Evolutionary conservation across 2,329 filamentous ascomycete species (phyloP).

Genomic region (Colletotrichum eremochloae): DNA sequence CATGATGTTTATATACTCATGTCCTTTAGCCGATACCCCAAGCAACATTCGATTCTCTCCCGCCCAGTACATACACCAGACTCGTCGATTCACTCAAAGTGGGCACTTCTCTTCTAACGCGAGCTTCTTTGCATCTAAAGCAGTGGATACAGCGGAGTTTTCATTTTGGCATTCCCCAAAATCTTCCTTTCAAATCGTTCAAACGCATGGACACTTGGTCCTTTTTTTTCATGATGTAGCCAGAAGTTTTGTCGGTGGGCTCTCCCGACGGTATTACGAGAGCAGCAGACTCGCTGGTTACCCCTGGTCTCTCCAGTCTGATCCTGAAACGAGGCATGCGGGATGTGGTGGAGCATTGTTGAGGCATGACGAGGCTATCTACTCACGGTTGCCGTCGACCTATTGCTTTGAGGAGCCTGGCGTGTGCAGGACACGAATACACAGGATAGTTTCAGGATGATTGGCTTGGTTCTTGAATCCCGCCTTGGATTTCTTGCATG

Average conservation of each 20-base stretch:
- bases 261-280: constrained; percentile 3
- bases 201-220: constrained; percentile 8
- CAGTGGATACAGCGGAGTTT: constrained; percentile 32
- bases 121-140: constrained; percentile 34
- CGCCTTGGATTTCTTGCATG: constrained; percentile 20
- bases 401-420: constrained; percentile 13
- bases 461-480: constrained; percentile 20
- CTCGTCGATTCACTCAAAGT: constrained; percentile 35
- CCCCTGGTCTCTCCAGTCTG: background rate
- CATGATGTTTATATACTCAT: constrained; percentile 38
- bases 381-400: constrained; percentile 18
- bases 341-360: constrained; percentile 32
- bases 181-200: background rate
- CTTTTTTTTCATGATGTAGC: constrained; percentile 1
- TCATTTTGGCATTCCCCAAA: constrained; percentile 17
- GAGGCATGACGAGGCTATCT: constrained; percentile 37
- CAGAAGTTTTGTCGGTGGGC: background rate
- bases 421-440: background rate
- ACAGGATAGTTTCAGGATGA: constrained; percentile 35
- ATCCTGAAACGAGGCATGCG: constrained; percentile 32
- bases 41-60: constrained; percentile 32
- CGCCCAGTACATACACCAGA: constrained; percentile 40
- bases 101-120: constrained; percentile 34
- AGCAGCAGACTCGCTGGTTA: background rate
- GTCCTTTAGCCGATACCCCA: constrained; percentile 41